Evolutionary conservation across 2,329 filamentous ascomycete genomes (phyloP), one percentile per base, ranked within the genome.

Genomic region (Paramyrothecium roridum): DNA sequence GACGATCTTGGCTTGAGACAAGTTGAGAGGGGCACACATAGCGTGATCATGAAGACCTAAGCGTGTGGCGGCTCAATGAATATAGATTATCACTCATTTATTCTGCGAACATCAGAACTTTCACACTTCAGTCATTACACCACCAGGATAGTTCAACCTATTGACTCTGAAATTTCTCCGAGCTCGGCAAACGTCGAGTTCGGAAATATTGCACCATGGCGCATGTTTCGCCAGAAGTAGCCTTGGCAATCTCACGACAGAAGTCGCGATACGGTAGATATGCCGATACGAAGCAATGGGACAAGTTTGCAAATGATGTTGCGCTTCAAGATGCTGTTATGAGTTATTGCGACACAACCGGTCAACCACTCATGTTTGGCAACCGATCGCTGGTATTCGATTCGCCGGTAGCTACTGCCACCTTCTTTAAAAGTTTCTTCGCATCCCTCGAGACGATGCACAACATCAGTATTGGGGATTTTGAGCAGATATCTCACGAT

Each of bases 191-290:
- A 37, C 33, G 33, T 37, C 16, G 33, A 37, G 33, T 16, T 37
- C 16, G 33, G 16, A 10, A 8, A 37, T 8, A 8, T 37, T 37
- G n/a, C 33, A 53, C n/a, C 22, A 64, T 62, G 60, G 53, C 59
- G 1, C 57, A 55, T 21, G 48, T 62, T 51, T 55, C 63, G 3
- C 60, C 63, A 2, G 61, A 67, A 19, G 57, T 63, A 6, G 59
- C 59, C 20, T 51, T 59, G 50, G 61, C 59, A 8, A 68, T 69
- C 55, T 58, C 57, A 19, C 57, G 55, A 46, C 63, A 68, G 56
- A 69, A 67, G 54, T 57, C 61, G 11, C 62, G 61, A 12, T 67
- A 68, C 50, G 60, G 53, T 26, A 59, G 61, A 50, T 65, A 64
- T 52, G 60, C 62, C 50, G 65, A 69, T 56, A 63, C 61, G 2